A percentile compares a stretch with the other conserved stretches of the same genome.
phyloP scores from a whole-genome alignment of 148 eudicot genomes.

The Rhododendron simsii region DNA sequence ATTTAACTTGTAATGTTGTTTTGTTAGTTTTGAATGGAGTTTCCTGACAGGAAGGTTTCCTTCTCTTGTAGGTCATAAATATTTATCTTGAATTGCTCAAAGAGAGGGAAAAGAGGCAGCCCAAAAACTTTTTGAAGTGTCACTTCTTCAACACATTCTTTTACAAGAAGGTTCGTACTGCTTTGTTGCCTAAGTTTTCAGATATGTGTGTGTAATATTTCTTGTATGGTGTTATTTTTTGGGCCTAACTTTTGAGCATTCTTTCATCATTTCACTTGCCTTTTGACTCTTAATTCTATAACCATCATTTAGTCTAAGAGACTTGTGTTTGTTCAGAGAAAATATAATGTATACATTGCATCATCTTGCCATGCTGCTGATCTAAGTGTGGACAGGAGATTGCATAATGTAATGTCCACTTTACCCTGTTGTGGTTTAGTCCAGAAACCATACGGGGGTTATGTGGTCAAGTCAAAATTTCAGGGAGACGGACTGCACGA shows the following conservation, averaged over 20 bases:
- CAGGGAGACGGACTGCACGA: neutral
- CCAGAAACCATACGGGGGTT: neutral
- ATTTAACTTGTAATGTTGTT: slow-evolving; percentile 4
- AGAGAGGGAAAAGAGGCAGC: slow-evolving; percentile 91
- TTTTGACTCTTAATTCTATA: neutral
- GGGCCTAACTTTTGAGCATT: neutral
- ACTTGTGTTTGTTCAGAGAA: neutral
- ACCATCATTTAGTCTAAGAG: neutral
- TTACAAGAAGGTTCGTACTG: slow-evolving; percentile 80
- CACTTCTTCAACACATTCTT: slow-evolving; percentile 98
- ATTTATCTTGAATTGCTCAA: slow-evolving; percentile 77
- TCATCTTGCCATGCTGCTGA: neutral
- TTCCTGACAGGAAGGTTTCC: slow-evolving; percentile 7
- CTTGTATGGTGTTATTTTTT: neutral
- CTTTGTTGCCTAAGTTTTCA: neutral
- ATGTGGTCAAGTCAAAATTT: neutral
- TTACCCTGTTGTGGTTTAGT: neutral
- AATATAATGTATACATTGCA: neutral
- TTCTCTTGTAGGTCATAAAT: slow-evolving; percentile 73
- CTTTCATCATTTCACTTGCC: neutral
- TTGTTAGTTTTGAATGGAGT: neutral
- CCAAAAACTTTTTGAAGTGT: slow-evolving; percentile 76
- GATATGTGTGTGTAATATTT: neutral
- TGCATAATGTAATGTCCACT: neutral
- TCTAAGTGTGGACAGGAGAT: neutral